phyloP scores from a whole-genome alignment of 768 basidiomycete species.

The Lyophyllum shimeji region DNA sequence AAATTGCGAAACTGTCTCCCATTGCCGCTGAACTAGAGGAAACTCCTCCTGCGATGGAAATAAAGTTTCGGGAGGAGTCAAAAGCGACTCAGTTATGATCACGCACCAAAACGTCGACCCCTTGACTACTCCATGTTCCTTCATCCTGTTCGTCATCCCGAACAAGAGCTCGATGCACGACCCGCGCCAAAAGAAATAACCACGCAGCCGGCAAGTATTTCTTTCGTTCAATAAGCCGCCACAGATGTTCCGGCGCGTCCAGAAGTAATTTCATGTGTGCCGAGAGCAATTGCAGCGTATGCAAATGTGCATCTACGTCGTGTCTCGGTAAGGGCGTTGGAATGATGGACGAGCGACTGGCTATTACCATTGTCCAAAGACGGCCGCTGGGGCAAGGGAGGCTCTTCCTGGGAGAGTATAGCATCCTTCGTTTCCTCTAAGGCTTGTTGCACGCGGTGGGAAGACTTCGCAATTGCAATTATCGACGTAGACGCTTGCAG shows the following conservation, averaged over 20 bases:
- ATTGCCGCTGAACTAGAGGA: conserved; percentile 88
- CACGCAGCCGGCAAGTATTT: conserved; percentile 82
- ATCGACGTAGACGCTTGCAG: conserved; percentile 86
- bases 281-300: conserved; percentile 70
- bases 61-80: not conserved
- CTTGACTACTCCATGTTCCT: conserved; percentile 54
- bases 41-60: conserved; percentile 64
- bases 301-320: conserved; percentile 61
- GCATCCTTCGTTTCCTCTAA: conserved; percentile 60
- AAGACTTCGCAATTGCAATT: conserved; percentile 70
- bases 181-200: conserved; percentile 83
- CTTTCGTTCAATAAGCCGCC: conserved; percentile 81
- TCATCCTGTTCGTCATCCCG: conserved; percentile 65
- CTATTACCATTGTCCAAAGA: conserved; percentile 41
- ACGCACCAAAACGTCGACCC: conserved; percentile 64
- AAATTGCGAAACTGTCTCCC: conserved; percentile 88
- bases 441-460: conserved; percentile 60
- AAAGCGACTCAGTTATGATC: not conserved
- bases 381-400: conserved; percentile 40
- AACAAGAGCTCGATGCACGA: conserved; percentile 76
- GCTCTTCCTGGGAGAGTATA: conserved; percentile 47
- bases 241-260: conserved; percentile 90
- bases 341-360: conserved; percentile 21
- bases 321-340: not conserved
- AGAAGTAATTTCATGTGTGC: conserved; percentile 90